Evolutionary conservation across 2,329 filamentous ascomycete species (phyloP).

Genomic region (Aspergillus clavatus): DNA sequence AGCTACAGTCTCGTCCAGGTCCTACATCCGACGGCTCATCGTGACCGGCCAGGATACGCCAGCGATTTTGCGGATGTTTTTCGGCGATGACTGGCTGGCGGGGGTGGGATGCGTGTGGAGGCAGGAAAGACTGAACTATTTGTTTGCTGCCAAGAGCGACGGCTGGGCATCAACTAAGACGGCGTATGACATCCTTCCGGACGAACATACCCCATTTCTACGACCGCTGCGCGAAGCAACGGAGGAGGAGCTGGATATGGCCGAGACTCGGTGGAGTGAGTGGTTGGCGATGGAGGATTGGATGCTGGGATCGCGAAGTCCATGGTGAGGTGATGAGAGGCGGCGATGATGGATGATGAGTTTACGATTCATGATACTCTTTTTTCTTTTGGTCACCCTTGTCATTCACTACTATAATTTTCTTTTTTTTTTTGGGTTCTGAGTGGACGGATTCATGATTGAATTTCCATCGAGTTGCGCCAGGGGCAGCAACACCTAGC

Average conservation of each 20-base stretch:
- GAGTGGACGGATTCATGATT: no score
- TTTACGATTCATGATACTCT: conserved; percentile 8
- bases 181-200: conserved; percentile 78
- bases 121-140: conserved; percentile 83
- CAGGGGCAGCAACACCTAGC: no score
- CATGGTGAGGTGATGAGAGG: conserved; percentile 22
- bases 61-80: conserved; percentile 79
- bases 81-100: conserved; percentile 77
- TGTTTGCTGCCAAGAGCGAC: conserved; percentile 89
- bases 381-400: conserved; percentile 2
- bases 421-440: no score
- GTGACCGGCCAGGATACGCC: conserved; percentile 91
- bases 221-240: conserved; percentile 69
- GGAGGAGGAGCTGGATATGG: conserved; percentile 72
- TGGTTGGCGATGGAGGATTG: conserved; percentile 98
- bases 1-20: conserved; percentile 62
- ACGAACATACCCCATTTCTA: conserved; percentile 82
- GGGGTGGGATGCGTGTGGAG: conserved; percentile 80
- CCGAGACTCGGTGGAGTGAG: conserved; percentile 83
- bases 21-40: conserved; percentile 86
- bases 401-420: background rate
- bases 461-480: no score
- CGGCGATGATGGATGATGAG: conserved; percentile 20
- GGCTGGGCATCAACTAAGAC: conserved; percentile 84
- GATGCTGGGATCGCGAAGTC: conserved; percentile 75